Evolutionary conservation across 2,329 filamentous ascomycete genomes (phyloP), one percentile per base, ranked within the genome.

Genomic region (Lecanicillium sp.): DNA sequence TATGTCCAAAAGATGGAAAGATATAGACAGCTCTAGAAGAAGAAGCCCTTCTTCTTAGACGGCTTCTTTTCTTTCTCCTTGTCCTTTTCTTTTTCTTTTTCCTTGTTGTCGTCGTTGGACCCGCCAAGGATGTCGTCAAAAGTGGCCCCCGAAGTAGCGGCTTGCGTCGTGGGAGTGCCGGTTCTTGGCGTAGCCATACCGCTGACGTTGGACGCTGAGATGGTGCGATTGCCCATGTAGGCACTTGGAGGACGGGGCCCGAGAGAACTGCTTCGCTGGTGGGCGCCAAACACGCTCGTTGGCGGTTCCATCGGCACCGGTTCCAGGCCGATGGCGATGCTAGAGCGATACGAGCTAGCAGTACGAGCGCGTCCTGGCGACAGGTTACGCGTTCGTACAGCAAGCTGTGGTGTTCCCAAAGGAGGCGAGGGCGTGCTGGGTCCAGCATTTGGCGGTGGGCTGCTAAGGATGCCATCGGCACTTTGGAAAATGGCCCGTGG

Each of bases 81-180:
- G 29, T 57, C 49, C 64, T 64, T 52, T 63, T n/a, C n/a, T n/a
- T n/a, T n/a, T n/a, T n/a, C n/a, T n/a, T n/a, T n/a, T n/a, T n/a
- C n/a, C n/a, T n/a, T n/a, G n/a, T n/a, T 62, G 8, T 56, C 55
- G 35, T 64, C 54, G 10, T 54, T 55, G n/a, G 57, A 51, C 24
- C 59, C 60, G 8, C 66, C 65, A 20, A 75, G 59, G 29, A 75
- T 75, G 41, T 75, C 72, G 52, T 75, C 72, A 56, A 75, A 75
- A 0, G 72, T 75, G 23, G 66, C 63, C 3, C 68, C 64, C 10
- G 64, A 57, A 19, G 54, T 60, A 2, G 53, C 55, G 8, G 58
- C 52, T 5, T 55, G 54, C 8, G 55, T 52, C 23, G 50, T 51
- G 35, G 43, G 53, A 11, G 51, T 54, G 48, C 53, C 57, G 9